phyloP scores from a whole-genome alignment of 2,329 filamentous ascomycete species.

The Colletotrichum caudatum region DNA sequence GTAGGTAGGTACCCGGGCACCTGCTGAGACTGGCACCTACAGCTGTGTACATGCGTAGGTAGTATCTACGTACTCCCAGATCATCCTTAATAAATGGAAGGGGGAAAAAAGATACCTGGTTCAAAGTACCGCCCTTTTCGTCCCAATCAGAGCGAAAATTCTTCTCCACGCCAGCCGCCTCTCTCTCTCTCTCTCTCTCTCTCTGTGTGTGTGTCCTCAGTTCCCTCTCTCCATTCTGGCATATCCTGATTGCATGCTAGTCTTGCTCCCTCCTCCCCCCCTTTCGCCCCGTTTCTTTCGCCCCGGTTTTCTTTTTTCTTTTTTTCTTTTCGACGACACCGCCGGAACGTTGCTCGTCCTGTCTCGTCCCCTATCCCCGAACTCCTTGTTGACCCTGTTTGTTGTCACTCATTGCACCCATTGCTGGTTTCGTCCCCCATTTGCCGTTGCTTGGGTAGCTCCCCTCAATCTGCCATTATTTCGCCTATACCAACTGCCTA shows the following conservation, averaged over 20 bases:
- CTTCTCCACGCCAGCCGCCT: constrained; percentile 3
- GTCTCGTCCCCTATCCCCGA: constrained; percentile 33
- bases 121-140: constrained; percentile 26
- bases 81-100: too few relatives aligned
- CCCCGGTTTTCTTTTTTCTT: constrained; percentile 6
- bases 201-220: not conserved
- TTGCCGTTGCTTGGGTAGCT: constrained; percentile 36
- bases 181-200: not conserved
- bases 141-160: constrained; percentile 17
- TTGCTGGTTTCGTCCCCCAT: constrained; percentile 33
- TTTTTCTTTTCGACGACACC: constrained; percentile 30
- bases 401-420: constrained; percentile 17
- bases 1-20: too few relatives aligned
- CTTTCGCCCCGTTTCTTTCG: constrained; percentile 36
- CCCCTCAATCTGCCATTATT: constrained; percentile 39
- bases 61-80: too few relatives aligned
- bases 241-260: constrained; percentile 25
- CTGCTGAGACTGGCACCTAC: too few relatives aligned
- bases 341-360: constrained; percentile 40
- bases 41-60: too few relatives aligned
- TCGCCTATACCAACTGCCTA: constrained; percentile 36
- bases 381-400: constrained; percentile 19
- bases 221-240: constrained; percentile 19
- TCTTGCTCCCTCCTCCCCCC: constrained; percentile 14
- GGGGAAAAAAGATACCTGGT: not conserved